Percentiles rank a stretch among this genome's conserved stretches.
Conservation (phyloP, 495 filamentous ascomycete species). For the Trichoderma gamsii region DNA sequence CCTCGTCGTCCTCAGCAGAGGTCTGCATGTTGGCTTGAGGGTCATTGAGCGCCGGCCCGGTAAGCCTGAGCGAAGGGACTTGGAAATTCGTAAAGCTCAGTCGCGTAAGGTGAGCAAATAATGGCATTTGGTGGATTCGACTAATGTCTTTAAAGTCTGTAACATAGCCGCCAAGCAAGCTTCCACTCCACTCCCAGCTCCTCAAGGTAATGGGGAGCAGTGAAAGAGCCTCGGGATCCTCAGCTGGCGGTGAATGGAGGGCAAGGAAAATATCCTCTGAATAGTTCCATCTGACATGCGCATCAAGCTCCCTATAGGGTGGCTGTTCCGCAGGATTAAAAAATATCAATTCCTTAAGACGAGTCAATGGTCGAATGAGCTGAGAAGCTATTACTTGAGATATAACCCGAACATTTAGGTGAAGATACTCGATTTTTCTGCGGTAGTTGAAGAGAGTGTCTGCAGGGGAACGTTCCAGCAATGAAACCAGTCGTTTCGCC, state of each 20-base stretch:
- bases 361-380: conserved; percentile 25
- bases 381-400: conserved; percentile 22
- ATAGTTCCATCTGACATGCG: conserved; percentile 56
- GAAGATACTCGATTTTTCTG: conserved; percentile 59
- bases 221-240: conserved; percentile 23
- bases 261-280: conserved; percentile 52
- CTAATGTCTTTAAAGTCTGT: conserved; percentile 47
- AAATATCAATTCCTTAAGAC: conserved; percentile 50
- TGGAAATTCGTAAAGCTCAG: conserved; percentile 62
- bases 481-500: not conserved
- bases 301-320: conserved; percentile 46
- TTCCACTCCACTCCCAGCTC: conserved; percentile 74
- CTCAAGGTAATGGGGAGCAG: conserved; percentile 38
- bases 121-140: conserved; percentile 51
- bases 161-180: conserved; percentile 51
- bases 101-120: conserved; percentile 54
- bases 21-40: not conserved
- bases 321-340: conserved; percentile 48
- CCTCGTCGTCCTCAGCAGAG: conserved; percentile 27
- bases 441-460: conserved; percentile 40
- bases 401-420: conserved; percentile 48
- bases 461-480: not conserved
- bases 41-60: not conserved
- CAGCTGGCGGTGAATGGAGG: conserved; percentile 33
- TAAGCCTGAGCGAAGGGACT: conserved; percentile 32